Evolutionary conservation across 2,329 filamentous ascomycete species (phyloP), one percentile per base, ranked within the genome.

Genomic region (Dendrostoma leiphaemia): DNA sequence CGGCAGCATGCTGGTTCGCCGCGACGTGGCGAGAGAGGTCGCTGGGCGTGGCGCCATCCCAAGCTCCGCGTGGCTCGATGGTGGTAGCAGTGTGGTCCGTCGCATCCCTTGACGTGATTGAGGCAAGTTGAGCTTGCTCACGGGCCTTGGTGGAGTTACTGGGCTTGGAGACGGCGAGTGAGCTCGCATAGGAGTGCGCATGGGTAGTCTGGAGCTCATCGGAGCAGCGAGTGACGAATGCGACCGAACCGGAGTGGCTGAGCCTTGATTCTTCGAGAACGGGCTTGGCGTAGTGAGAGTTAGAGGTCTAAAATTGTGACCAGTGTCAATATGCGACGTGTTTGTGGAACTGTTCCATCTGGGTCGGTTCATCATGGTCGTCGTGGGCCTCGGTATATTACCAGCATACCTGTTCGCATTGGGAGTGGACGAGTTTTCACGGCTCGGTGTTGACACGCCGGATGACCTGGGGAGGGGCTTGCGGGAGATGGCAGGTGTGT

Each of bases 271-370:
- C 62, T 74, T 81, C 5, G 78, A 69, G 57, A 82, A 82, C 0
- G 83, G 79, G 58, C 80, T 84, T 0, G 84, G 82, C 1, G 82
- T 82, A 6, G 81, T 84, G 41, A 83, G 70, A 32, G 71, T 81
- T 10, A 86, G 70, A 10, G 86, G 82, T 62, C 83, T 86, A 71
- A 84, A 88, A 66, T 83, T 83, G 67, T 88, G 85, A 24, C 85
- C 84, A n/a, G 82, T 80, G 29, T 86, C 79, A n/a, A 84, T 74
- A 57, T 84, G 80, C 6, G 73, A 72, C 4, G 82, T 80, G 62
- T 87, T 90, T 6, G 84, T 82, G 28, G 85, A 88, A 10, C 64
- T 65, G 64, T 86, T 93, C 90, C 90, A 94, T 54, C 84, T 80
- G 3, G 90, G 90, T 48, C 87, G 83, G 53, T 81, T 76, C 54